Conservation (phyloP, 108 stramenopile genomes). For the Discostella pseudostelligera region DNA sequence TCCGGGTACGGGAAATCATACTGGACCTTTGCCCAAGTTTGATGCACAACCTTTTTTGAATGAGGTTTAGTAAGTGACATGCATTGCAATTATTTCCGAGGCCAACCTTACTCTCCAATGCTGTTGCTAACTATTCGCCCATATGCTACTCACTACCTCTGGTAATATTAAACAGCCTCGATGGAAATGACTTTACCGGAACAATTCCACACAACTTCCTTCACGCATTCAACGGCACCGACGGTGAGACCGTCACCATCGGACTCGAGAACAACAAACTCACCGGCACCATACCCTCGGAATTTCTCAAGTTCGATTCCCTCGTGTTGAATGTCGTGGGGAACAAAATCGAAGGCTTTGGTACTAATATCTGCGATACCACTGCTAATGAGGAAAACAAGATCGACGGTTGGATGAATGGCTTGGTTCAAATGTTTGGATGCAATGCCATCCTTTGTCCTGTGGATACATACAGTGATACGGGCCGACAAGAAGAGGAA, state of each 20-base stretch:
- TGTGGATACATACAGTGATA: conserved; percentile 35
- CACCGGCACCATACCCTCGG: conserved; percentile 52
- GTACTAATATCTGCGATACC: conserved; percentile 28
- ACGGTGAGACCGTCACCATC: conserved; percentile 39
- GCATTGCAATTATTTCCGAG: too few species aligned
- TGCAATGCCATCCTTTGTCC: conserved; percentile 67
- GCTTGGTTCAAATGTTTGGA: conserved; percentile 51
- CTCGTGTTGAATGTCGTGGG: conserved; percentile 53
- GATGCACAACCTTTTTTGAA: conserved; percentile 38
- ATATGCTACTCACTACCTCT: neutral
- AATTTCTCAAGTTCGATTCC: conserved; percentile 30
- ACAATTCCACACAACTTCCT: conserved; percentile 49
- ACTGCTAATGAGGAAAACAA: conserved; percentile 9
- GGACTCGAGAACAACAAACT: conserved; percentile 52
- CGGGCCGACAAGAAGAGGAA: conserved; percentile 48
- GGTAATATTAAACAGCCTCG: conserved; percentile 14
- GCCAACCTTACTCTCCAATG: too few species aligned
- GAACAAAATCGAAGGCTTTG: conserved; percentile 49
- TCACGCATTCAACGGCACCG: conserved; percentile 26
- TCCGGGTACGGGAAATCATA: conserved; percentile 22
- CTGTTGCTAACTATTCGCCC: too few species aligned
- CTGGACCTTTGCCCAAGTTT: conserved; percentile 40
- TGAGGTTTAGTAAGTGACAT: conserved; percentile 39
- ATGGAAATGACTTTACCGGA: conserved; percentile 54
- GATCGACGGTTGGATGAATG: conserved; percentile 62